phyloP scores from a whole-genome alignment of 2,329 filamentous ascomycete species.

The Colletotrichum tropicicola region DNA sequence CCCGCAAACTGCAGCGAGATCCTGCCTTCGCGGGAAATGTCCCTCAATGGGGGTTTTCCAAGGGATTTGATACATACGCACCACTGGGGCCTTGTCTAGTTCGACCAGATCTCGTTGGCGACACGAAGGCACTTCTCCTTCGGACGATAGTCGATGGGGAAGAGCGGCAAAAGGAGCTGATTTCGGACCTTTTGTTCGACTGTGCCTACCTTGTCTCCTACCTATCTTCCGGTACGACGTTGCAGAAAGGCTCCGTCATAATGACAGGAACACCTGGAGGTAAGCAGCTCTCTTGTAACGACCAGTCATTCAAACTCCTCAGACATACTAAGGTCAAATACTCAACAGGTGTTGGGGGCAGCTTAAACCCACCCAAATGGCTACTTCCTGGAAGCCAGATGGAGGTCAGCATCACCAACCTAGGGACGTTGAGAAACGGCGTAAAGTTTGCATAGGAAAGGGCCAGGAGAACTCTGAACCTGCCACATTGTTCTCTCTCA shows the following conservation, averaged over 20 bases:
- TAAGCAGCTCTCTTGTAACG: slow-evolving; percentile 8
- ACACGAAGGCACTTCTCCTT: slow-evolving; percentile 52
- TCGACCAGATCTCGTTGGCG: slow-evolving; percentile 47
- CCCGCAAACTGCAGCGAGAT: slow-evolving; percentile 61
- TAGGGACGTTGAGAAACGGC: slow-evolving; percentile 51
- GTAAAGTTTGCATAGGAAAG: slow-evolving; percentile 35
- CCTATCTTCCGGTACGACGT: slow-evolving; percentile 50
- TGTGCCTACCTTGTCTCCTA: slow-evolving; percentile 46
- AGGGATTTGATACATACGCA: slow-evolving; percentile 65
- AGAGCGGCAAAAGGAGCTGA: slow-evolving; percentile 50
- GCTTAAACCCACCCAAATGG: slow-evolving; percentile 49
- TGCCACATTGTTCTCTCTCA: too few species aligned
- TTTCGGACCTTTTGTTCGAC: slow-evolving; percentile 55
- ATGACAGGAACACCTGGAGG: slow-evolving; percentile 57
- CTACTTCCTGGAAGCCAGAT: slow-evolving; percentile 49
- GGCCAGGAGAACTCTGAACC: background rate
- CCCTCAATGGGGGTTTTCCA: slow-evolving; percentile 65
- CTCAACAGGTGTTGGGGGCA: slow-evolving; percentile 48
- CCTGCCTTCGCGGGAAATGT: slow-evolving; percentile 57
- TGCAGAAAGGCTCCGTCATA: slow-evolving; percentile 52
- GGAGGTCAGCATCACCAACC: slow-evolving; percentile 47
- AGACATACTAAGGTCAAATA: background rate
- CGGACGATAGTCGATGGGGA: slow-evolving; percentile 58
- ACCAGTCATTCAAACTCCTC: accelerated
- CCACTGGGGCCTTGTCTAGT: slow-evolving; percentile 62